phyloP scores from a whole-genome alignment of 177 flowering plant species.

The Telopea speciosissima region DNA sequence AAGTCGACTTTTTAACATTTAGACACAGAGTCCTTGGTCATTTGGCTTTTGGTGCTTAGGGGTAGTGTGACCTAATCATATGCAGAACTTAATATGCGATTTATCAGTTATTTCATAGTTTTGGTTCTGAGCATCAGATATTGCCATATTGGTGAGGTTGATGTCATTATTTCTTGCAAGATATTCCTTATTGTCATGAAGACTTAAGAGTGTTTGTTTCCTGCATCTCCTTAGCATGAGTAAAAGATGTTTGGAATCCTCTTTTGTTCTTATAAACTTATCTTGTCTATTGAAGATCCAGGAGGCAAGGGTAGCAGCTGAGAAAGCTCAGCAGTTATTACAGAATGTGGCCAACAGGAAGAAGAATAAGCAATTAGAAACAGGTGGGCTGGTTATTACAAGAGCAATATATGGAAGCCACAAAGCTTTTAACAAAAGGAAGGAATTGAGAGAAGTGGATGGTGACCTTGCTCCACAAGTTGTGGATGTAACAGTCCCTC shows the following conservation, averaged over 20 bases:
- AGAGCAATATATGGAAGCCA: constrained; percentile 66
- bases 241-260: neutral
- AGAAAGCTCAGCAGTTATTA: constrained; percentile 78
- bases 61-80: neutral
- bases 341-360: constrained; percentile 80
- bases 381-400: constrained; percentile 61
- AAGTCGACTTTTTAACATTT: neutral
- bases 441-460: constrained; percentile 26
- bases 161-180: too few relatives aligned
- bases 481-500: constrained; percentile 82
- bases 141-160: neutral
- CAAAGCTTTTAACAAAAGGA: constrained; percentile 41
- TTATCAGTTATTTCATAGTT: neutral
- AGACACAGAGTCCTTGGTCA: neutral
- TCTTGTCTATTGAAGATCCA: constrained; percentile 44
- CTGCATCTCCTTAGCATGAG: neutral
- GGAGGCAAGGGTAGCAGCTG: constrained; percentile 70
- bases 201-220: neutral
- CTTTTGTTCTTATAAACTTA: neutral
- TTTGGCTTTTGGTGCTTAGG: neutral
- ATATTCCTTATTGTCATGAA: too few relatives aligned
- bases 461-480: constrained; percentile 48
- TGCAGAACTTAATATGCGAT: neutral
- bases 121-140: neutral
- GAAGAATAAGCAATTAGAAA: constrained; percentile 60